Base-by-base conservation (phyloP, 805 yeast species). In the Wickerhamomyces chaumierensis region DNA sequence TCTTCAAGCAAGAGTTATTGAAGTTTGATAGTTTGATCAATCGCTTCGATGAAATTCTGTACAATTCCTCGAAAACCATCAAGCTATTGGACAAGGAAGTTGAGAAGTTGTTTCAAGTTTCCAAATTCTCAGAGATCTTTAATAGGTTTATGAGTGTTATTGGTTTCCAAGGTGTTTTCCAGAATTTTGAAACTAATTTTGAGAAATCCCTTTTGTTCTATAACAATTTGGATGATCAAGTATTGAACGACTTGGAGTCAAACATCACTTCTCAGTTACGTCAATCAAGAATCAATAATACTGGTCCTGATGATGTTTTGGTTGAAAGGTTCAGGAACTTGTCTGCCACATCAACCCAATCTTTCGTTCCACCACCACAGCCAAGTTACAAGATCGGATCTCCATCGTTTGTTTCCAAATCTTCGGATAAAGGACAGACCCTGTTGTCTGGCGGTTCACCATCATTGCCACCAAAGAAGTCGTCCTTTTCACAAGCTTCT, bases 21-120 rank as follows among this genome's bases (percentile, higher is more conserved):
- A 90, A 90, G 57, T 90, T 86, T 57, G 73, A 71, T 29, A 80
- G 81, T 0, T 76, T 74, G 45, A 75, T 75, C 37, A 66, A 70
- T 2, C 72, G 94, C 39, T 61, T 90, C 19, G 82, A 77, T 29
- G 71, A 75, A 2, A 72, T 88, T 11, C 67, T 81, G n/a, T 69
- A 68, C 31, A 75, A 75, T 38, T 95, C 88, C 56, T 66, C 68
- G 18, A 58, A 60, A 3, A 55, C 77, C 7, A 59, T 73, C 38
- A 69, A 72, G 53, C 59, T 66, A 45, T 47, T 63, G 39, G 58
- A 75, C 65, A 46, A 61, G 38, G 52, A 61, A 34, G 44, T 80
- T 58, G 81, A 71, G 49, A 57, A 63, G 40, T 62, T 66, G n/a
- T 25, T 25, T 14, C 25, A 63, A 60, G 41, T 65, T 57, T 52